Evolutionary conservation across 2,329 filamentous ascomycete genomes (phyloP), one percentile per base, ranked within the genome.

Genomic region (Hypomyces perniciosus): DNA sequence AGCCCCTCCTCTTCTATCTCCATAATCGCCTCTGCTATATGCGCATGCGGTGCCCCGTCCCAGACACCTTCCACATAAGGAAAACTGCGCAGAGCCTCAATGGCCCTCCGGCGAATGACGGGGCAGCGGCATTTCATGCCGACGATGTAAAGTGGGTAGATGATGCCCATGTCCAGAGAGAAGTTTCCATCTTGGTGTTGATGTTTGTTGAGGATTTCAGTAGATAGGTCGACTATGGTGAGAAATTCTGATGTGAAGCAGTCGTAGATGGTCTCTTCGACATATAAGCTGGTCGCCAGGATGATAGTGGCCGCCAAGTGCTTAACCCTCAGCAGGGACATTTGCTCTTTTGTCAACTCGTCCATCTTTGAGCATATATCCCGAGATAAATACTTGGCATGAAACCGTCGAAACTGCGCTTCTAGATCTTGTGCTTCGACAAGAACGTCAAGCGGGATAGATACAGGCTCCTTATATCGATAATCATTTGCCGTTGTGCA

Each of bases 91-190:
- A 56, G 41, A 5, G 54, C 46, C 8, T 44, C 29, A 27, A 56
- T 50, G 27, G 54, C 56, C 27, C 51, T 48, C n/a, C 52, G 48
- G 4, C 54, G 52, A 5, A 46, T 54, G 4, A 39, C 28, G 4
- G 56, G 54, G 20, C 50, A 47, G 8, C 56, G 44, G 43, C 54
- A 57, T 49, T 57, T 57, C 13, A 38, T 50, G 35, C 51, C 56
- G 10, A 51, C 52, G 6, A 52, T 41, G 45, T 54, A 57, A 6
- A 57, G 51, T 2, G 56, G 51, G 29, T 56, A 47, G 9, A 57
- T 53, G 44, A 54, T 44, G 28, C 45, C 51, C 54, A 54, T 52
- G 39, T 54, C 51, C 45, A 57, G 52, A 29, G 42, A 39, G 26
- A 54, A 51, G 20, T 5, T 42, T 10, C 26, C 39, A 20, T 28